phyloP scores from a whole-genome alignment of 2,329 filamentous ascomycete species.

The Sarocladiaceae sp. region DNA sequence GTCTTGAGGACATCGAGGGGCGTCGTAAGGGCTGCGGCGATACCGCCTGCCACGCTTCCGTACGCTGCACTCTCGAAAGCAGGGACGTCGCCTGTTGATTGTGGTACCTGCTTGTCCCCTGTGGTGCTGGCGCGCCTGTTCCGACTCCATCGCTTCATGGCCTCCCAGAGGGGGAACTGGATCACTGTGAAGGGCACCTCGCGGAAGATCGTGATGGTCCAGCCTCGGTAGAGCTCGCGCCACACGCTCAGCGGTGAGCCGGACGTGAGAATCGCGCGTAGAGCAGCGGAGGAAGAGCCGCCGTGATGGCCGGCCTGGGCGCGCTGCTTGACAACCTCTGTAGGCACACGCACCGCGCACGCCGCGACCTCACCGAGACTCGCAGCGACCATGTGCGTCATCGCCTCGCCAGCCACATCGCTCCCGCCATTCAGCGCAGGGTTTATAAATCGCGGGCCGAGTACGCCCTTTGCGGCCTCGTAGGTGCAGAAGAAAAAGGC shows the following conservation, averaged over 20 bases:
- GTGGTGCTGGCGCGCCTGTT: constrained; percentile 19
- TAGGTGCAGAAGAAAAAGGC: constrained; percentile 98
- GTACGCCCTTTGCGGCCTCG: constrained; percentile 62
- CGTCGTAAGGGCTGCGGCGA: constrained; percentile 84
- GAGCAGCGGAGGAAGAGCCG: constrained; percentile 58
- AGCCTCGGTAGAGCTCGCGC: constrained; percentile 84
- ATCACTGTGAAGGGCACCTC: constrained; percentile 97
- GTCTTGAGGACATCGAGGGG: constrained; percentile 97
- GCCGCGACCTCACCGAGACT: constrained; percentile 84
- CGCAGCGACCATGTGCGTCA: constrained; percentile 77
- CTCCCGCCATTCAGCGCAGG: constrained; percentile 5
- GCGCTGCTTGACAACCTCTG: constrained; percentile 94
- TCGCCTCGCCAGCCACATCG: constrained; percentile 16
- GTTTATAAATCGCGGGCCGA: constrained; percentile 26
- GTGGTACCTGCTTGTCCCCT: not conserved
- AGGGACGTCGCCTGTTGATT: constrained; percentile 40
- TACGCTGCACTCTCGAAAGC: constrained; percentile 78
- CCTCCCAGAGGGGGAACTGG: constrained; percentile 96
- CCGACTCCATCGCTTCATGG: constrained; percentile 68
- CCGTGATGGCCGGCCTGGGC: constrained; percentile 83
- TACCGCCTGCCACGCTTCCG: constrained; percentile 74
- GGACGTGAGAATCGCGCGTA: constrained; percentile 58
- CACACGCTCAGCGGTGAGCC: constrained; percentile 46
- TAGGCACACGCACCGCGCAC: constrained; percentile 86
- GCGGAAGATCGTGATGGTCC: constrained; percentile 84